Conservation (phyloP, 2,329 filamentous ascomycete genomes). For the Trematosphaeria pertusa region DNA sequence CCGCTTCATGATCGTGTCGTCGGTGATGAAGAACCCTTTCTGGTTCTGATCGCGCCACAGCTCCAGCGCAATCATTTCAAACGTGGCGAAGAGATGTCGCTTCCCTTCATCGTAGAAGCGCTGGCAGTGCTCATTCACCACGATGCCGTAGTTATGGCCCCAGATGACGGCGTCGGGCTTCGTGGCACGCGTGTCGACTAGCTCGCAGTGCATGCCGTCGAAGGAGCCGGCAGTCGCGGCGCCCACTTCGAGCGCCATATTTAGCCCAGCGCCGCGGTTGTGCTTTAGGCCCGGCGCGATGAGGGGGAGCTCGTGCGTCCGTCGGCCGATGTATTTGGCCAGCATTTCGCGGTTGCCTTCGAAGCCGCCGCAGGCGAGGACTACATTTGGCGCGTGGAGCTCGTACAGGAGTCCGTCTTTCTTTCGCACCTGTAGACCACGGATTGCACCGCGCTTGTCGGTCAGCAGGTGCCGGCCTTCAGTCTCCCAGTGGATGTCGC, state of each 20-base stretch:
- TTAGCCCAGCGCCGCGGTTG: constrained; percentile 49
- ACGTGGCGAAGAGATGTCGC: constrained; percentile 52
- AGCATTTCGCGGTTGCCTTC: constrained; percentile 52
- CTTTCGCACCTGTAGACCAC: constrained; percentile 49
- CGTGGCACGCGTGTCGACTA: constrained; percentile 50
- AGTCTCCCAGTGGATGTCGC: constrained; percentile 48
- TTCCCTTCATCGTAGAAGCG: constrained; percentile 50
- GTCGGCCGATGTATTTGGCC: constrained; percentile 48
- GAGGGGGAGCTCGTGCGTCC: constrained; percentile 49
- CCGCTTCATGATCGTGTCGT: constrained; percentile 50
- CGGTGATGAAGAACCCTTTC: constrained; percentile 52
- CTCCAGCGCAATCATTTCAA: constrained; percentile 53
- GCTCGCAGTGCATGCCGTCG: constrained; percentile 53
- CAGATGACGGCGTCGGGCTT: constrained; percentile 52
- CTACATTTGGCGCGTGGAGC: constrained; percentile 44
- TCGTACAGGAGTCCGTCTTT: constrained; percentile 45
- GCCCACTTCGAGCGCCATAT: constrained; percentile 52
- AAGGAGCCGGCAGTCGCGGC: constrained; percentile 51
- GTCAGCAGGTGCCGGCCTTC: constrained; percentile 47
- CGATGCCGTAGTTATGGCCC: constrained; percentile 54
- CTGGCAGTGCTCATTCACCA: constrained; percentile 50
- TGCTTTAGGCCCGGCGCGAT: constrained; percentile 52
- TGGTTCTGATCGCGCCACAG: constrained; percentile 52
- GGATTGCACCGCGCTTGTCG: constrained; percentile 41
- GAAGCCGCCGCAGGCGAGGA: constrained; percentile 52